A percentile compares a stretch with the other conserved stretches of the same genome.
phyloP scores from a whole-genome alignment of 768 basidiomycete species.

The Saitozyma sp. region DNA sequence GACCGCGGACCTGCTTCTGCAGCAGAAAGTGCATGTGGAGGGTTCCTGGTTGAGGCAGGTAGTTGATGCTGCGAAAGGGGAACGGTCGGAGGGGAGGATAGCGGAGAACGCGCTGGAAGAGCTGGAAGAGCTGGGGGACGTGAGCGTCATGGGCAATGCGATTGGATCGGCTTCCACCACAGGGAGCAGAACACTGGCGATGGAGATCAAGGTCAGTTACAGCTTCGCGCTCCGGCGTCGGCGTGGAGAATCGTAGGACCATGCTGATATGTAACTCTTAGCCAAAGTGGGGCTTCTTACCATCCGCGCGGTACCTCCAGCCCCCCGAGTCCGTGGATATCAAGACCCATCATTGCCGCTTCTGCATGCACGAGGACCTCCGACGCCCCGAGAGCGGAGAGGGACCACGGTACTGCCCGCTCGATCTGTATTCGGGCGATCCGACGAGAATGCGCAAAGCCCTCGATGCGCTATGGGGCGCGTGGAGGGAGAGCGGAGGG shows the following conservation, averaged over 20 bases:
- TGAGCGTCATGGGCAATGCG: conserved; percentile 76
- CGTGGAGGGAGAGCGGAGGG: conserved; percentile 69
- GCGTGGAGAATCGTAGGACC: neutral
- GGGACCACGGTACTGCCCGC: conserved; percentile 67
- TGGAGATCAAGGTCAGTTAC: conserved; percentile 83
- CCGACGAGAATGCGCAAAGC: conserved; percentile 64
- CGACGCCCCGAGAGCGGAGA: conserved; percentile 48
- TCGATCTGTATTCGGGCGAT: conserved; percentile 83
- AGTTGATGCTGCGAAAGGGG: conserved; percentile 55
- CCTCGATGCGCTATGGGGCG: conserved; percentile 68
- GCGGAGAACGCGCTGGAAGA: conserved; percentile 34
- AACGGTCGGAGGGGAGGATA: conserved; percentile 62
- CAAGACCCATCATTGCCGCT: conserved; percentile 78
- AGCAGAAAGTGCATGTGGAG: conserved; percentile 59
- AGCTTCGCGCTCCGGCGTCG: neutral
- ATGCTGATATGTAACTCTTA: conserved; percentile 45
- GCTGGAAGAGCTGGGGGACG: conserved; percentile 42
- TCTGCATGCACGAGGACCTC: conserved; percentile 77
- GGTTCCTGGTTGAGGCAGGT: conserved; percentile 65
- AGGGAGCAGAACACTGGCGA: conserved; percentile 59
- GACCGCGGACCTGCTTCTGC: conserved; percentile 60
- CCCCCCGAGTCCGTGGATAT: conserved; percentile 59
- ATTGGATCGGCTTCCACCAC: conserved; percentile 53
- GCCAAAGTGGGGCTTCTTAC: conserved; percentile 98
- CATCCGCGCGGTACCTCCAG: conserved; percentile 62